phyloP scores from a whole-genome alignment of 331 rosid species.

The Arachis monticola region DNA sequence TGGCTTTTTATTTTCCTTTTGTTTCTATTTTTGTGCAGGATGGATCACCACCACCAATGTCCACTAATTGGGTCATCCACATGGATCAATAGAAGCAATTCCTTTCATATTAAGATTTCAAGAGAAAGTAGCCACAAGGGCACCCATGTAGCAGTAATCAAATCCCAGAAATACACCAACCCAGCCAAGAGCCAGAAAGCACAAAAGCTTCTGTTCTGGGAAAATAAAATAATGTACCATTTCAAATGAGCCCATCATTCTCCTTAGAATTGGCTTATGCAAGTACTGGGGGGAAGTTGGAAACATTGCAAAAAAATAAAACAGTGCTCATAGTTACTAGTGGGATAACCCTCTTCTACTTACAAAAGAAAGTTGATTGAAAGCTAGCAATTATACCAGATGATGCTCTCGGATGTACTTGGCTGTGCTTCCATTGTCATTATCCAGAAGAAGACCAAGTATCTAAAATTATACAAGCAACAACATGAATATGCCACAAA shows the following conservation, averaged over 20 bases:
- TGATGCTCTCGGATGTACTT: conserved; percentile 86
- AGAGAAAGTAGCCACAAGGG: conserved; percentile 16
- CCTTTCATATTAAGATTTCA: neutral
- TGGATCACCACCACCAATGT: neutral
- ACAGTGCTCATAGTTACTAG: conserved; percentile 2
- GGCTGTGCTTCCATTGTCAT: conserved; percentile 97
- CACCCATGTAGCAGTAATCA: conserved; percentile 21
- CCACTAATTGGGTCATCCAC: neutral
- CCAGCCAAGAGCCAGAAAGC: conserved; percentile 22
- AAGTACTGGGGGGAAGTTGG: conserved; percentile 10
- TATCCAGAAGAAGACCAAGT: conserved; percentile 89
- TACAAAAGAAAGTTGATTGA: conserved; percentile 13
- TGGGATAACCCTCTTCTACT: conserved; percentile 18
- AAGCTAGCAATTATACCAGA: conserved; percentile 68
- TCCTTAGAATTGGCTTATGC: conserved; percentile 25
- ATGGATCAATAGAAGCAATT: neutral
- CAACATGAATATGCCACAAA: conserved; percentile 43
- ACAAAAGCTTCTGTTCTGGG: neutral
- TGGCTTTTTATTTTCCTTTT: no score
- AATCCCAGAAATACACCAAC: conserved; percentile 36
- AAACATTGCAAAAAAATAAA: conserved; percentile 28
- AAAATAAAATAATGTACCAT: conserved; percentile 21
- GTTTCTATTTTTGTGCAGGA: neutral
- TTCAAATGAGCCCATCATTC: conserved; percentile 23
- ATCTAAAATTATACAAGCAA: conserved; percentile 60